Percentiles rank a stretch among this genome's conserved stretches.
These are phyloP conservation scores for Manihot esculenta DNA, from an alignment of 441 rosid species.

Conservation along the genomic window DNA sequence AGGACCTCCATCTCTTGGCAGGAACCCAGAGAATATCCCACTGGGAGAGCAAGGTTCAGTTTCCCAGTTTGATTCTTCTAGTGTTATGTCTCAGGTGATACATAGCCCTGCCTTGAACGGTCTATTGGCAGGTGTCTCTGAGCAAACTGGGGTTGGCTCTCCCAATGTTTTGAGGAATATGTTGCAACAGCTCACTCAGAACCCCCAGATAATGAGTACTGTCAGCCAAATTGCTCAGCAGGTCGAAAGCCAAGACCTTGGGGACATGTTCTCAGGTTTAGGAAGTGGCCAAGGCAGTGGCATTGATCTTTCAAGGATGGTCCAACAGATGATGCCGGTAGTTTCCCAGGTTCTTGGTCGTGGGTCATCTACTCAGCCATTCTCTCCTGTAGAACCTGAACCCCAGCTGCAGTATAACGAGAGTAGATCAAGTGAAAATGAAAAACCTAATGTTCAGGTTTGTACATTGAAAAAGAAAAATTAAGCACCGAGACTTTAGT, in stretches of 20 bases:
- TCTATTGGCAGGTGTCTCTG: constrained; percentile 66
- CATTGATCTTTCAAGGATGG: constrained; percentile 74
- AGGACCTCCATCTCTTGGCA: constrained; percentile 19
- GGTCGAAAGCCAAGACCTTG: constrained; percentile 70
- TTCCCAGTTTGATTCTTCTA: constrained; percentile 48
- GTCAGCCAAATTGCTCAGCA: constrained; percentile 92
- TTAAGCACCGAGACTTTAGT: background rate
- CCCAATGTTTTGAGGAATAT: constrained; percentile 76
- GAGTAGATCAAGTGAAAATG: constrained; percentile 23
- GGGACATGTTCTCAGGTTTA: constrained; percentile 66
- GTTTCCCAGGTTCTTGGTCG: constrained; percentile 79
- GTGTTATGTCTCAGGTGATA: constrained; percentile 67
- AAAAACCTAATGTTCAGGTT: constrained; percentile 51
- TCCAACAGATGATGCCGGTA: constrained; percentile 96
- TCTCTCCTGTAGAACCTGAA: constrained; percentile 31
- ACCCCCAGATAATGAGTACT: constrained; percentile 80
- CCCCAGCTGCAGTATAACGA: constrained; percentile 32
- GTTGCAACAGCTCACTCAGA: constrained; percentile 83
- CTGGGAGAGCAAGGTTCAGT: constrained; percentile 33
- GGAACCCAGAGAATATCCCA: constrained; percentile 18
- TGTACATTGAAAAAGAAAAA: background rate
- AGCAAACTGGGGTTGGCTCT: constrained; percentile 78
- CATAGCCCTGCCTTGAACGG: constrained; percentile 71
- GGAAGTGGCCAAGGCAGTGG: constrained; percentile 67
- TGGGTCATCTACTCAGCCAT: constrained; percentile 38